Conservation (phyloP, 148 eudicot genomes). For the Heliosperma pusillum region DNA sequence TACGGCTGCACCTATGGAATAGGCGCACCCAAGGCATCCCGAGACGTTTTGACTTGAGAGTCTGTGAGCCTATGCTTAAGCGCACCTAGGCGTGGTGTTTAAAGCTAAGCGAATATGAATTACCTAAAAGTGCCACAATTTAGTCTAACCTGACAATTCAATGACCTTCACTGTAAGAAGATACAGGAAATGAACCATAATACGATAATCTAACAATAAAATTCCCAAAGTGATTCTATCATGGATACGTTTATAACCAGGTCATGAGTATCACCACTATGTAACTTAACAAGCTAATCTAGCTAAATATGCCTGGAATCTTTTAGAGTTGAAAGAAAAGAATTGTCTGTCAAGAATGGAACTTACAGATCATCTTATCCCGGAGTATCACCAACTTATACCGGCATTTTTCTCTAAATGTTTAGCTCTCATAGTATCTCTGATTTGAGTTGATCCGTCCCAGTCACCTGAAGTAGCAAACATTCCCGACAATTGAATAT, state of each 20-base stretch:
- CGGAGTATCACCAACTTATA: slow-evolving; percentile 34
- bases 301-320: too few species aligned
- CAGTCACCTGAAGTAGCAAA: slow-evolving; percentile 76
- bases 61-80: background rate
- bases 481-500: slow-evolving; percentile 68
- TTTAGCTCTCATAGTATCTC: slow-evolving; percentile 56
- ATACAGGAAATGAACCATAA: background rate
- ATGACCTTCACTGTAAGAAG: background rate
- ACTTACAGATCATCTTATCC: slow-evolving; percentile 18
- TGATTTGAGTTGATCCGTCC: slow-evolving; percentile 56
- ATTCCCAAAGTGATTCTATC: background rate
- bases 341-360: background rate
- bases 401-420: slow-evolving; percentile 60
- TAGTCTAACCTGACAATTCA: background rate
- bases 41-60: background rate
- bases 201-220: background rate
- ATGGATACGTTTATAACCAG: background rate
- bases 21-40: background rate
- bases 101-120: background rate
- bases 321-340: background rate
- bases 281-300: too few species aligned
- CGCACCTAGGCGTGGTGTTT: background rate
- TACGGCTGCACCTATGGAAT: too few species aligned
- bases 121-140: background rate
- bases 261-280: too few species aligned